phyloP scores from a whole-genome alignment of 208 protist genomes.

The Herpetomonas tarakana region DNA sequence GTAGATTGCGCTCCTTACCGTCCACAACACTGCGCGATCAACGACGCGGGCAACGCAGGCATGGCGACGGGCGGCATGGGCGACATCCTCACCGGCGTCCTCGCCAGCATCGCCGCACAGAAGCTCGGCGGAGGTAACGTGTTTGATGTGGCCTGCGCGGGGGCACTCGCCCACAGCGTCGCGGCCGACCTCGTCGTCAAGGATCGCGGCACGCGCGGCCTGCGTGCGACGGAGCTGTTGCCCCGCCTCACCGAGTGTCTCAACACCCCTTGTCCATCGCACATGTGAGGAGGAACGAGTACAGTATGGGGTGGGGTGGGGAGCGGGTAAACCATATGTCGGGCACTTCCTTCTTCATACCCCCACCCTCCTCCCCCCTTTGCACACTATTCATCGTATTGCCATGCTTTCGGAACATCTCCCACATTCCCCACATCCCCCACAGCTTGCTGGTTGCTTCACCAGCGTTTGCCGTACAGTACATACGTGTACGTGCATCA shows the following conservation, averaged over 20 bases:
- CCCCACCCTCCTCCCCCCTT: background rate
- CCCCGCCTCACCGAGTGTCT: constrained; percentile 30
- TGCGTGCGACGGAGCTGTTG: constrained; percentile 68
- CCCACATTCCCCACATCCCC: too few species aligned
- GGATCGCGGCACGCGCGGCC: constrained; percentile 45
- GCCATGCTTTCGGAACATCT: too few species aligned
- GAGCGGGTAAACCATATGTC: background rate
- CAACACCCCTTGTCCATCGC: constrained; percentile 26
- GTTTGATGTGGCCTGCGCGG: constrained; percentile 51
- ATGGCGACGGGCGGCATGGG: constrained; percentile 86
- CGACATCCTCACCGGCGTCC: constrained; percentile 72
- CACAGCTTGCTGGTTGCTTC: too few species aligned
- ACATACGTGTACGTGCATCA: too few species aligned
- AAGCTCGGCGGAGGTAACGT: background rate
- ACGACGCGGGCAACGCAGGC: constrained; percentile 81
- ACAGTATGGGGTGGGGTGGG: background rate
- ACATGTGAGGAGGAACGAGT: background rate
- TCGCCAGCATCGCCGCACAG: constrained; percentile 58
- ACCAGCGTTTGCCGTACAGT: too few species aligned
- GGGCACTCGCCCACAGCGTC: constrained; percentile 49
- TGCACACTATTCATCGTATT: too few species aligned
- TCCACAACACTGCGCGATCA: constrained; percentile 30
- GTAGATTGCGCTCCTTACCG: constrained; percentile 2
- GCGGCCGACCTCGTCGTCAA: constrained; percentile 62
- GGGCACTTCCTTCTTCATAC: background rate